Base-by-base conservation (phyloP, 2,329 filamentous ascomycete species). In the Drechslerella coelobrocha region DNA sequence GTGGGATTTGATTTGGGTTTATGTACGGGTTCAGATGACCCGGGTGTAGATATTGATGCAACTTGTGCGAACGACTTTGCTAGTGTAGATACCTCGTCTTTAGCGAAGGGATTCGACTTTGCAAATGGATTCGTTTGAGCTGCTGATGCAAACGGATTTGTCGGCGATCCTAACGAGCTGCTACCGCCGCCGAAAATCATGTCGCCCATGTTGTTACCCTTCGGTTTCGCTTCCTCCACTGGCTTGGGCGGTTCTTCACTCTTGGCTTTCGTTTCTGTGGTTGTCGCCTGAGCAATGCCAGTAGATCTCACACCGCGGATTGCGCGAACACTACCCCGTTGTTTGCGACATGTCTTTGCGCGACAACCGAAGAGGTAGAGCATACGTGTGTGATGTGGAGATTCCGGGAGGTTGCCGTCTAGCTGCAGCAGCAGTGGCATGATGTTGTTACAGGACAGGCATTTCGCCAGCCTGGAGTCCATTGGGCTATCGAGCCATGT, bases 391-490 rank as follows among this genome's bases (percentile, higher is more conserved):
- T 97, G 91, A 61, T 88, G 87, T 1, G 92, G 89, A 52, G 86
- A 84, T 61, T 93, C 89, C 12, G 92, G 92, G 2, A 97, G 84
- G 78, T 97, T 92, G 76, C 87, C 92, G 79, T 99, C 91, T 26
- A 99, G 84, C 79, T 99, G 92, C 50, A 99, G 84, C 2, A 99
- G 85, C 9, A 97, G 84, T 1, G 86, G 88, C 86, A 97, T 91
- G 56, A 91, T 80, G 56, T 87, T 85, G 74, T 91, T 90, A 85
- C 94, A 99, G 74, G 90, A 84, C 79, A 90, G 91, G 82, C 94
- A 99, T 79, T 88, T 89, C 21, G 90, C 91, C 8, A 96, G 84
- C 0, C 88, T 82, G 23, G 89, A 89, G 0, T 90, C 89, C 6
- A 93, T 90, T 2, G 89, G 83, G n/a, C 84, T 79, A 75, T 92